Evolutionary conservation across 345 rosid genomes (phyloP).

Genomic region (Cardiospermum halicacabum): DNA sequence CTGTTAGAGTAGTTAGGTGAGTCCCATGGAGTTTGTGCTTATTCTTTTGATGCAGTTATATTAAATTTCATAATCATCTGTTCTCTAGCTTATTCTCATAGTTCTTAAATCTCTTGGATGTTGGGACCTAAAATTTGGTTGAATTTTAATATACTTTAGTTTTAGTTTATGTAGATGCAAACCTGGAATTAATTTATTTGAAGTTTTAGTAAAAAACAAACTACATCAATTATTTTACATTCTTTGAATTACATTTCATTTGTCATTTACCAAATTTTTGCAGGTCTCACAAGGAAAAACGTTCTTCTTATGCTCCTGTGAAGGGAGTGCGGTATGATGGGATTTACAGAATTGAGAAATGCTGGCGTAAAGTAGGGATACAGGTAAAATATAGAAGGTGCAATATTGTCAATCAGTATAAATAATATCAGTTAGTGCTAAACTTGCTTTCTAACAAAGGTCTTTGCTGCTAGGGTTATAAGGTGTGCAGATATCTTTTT

Average conservation of each 20-base stretch:
- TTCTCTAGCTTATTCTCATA: background rate
- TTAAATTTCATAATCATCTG: background rate
- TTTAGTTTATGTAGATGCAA: background rate
- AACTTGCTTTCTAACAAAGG: background rate
- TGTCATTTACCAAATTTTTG: background rate
- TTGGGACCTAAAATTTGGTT: background rate
- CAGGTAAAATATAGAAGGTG: slow-evolving; percentile 31
- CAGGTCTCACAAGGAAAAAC: slow-evolving; percentile 76
- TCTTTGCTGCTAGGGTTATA: slow-evolving; percentile 43
- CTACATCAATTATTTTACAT: background rate
- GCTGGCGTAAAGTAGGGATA: slow-evolving; percentile 65
- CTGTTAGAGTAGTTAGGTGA: slow-evolving; percentile 86
- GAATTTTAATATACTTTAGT: background rate
- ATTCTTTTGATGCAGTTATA: background rate
- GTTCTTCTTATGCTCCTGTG: slow-evolving; percentile 73
- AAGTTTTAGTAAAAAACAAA: background rate
- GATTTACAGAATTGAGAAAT: slow-evolving; percentile 68
- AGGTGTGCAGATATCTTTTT: slow-evolving; percentile 71
- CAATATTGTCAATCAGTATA: background rate
- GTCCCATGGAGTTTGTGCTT: background rate
- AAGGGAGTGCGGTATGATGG: slow-evolving; percentile 81
- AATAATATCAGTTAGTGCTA: background rate
- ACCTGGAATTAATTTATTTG: background rate
- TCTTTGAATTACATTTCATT: background rate
- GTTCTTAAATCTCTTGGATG: background rate